These are phyloP conservation scores for Mycocalia duriaeana DNA, from an alignment of 1,284 basidiomycete genomes.

Conservation along the genomic window DNA sequence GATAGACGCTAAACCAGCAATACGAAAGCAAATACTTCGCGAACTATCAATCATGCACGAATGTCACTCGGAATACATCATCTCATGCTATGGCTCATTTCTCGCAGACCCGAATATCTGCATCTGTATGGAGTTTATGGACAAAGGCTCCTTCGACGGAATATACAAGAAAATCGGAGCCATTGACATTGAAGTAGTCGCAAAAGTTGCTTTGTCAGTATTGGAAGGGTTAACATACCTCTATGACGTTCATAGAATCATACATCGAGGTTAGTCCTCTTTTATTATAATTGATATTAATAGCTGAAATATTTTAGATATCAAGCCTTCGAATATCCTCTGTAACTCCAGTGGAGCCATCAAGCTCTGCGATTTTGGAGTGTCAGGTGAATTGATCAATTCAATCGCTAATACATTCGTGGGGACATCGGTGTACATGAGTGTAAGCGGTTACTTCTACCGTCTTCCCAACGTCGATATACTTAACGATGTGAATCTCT, in stretches of 20 bases:
- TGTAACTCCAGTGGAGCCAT: conserved; percentile 92
- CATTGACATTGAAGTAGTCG: conserved; percentile 86
- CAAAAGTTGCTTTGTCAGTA: conserved; percentile 88
- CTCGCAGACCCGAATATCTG: conserved; percentile 95
- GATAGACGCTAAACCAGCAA: conserved; percentile 94
- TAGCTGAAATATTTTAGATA: conserved; percentile 55
- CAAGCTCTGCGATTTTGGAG: conserved; percentile 99
- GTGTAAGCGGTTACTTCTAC: conserved; percentile 62
- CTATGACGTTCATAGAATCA: conserved; percentile 99
- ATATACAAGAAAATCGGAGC: conserved; percentile 94
- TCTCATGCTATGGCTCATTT: conserved; percentile 96
- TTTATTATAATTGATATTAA: conserved; percentile 2
- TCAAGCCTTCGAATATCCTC: conserved; percentile 98
- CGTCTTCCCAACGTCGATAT: neutral
- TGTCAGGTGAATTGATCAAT: conserved; percentile 97
- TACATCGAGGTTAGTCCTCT: conserved; percentile 79
- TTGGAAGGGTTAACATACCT: conserved; percentile 92
- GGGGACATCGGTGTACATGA: conserved; percentile 98
- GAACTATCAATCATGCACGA: conserved; percentile 99
- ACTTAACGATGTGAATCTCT: neutral
- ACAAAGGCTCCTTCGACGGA: conserved; percentile 84
- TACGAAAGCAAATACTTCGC: conserved; percentile 96
- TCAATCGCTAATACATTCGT: conserved; percentile 99
- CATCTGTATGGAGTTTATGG: conserved; percentile 98
- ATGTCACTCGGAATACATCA: conserved; percentile 89